Evolutionary conservation across 179 eudicot genomes (phyloP), one percentile per base, ranked within the genome.

Genomic region (Spergularia azorica): DNA sequence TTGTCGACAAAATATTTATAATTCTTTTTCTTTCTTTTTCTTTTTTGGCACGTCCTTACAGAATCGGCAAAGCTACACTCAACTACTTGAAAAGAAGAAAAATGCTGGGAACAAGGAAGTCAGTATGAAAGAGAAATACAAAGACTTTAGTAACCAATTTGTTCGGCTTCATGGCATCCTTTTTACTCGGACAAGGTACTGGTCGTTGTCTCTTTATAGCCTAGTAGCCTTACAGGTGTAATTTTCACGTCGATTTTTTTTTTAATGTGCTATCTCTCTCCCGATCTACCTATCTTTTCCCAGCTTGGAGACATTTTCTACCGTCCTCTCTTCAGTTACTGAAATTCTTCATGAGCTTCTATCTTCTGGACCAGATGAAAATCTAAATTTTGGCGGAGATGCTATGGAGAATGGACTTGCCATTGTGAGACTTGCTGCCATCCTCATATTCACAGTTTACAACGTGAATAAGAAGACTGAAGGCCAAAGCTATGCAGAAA

Each of bases 171-270:
- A 92, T 83, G 98, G 99, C 81, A 88, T 96, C 79, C 88, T 94
- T 70, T 94, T 89, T 78, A 87, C 99, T 11, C 92, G 94, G 70
- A 96, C 96, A 43, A 94, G 99, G 99, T 95, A 88, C 79, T 64
- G 32, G 5, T n/a, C 51, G 21, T 66, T 66, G 67, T 26, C 54
- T 68, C 17, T 74, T 43, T 57, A 39, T 67, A 63, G 60, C 32
- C 32, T 26, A 26, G 32, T 26, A 26, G 32, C 46, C 20, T 38
- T 15, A 63, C 57, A 8, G 55, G 50, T 36, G 16, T 16, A 39
- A 0, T 57, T 67, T 63, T 6, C 32, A 26, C 32, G 32, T 26
- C 32, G 32, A 26, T n/a, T 26, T 26, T 26, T 26, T 26, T 26
- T 26, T 26, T 26, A 26, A 4, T 43, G 6, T 55, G 55, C 67